Evolutionary conservation across 257 asterid species (phyloP), one percentile per base, ranked within the genome.

Genomic region (Plantago ovata): DNA sequence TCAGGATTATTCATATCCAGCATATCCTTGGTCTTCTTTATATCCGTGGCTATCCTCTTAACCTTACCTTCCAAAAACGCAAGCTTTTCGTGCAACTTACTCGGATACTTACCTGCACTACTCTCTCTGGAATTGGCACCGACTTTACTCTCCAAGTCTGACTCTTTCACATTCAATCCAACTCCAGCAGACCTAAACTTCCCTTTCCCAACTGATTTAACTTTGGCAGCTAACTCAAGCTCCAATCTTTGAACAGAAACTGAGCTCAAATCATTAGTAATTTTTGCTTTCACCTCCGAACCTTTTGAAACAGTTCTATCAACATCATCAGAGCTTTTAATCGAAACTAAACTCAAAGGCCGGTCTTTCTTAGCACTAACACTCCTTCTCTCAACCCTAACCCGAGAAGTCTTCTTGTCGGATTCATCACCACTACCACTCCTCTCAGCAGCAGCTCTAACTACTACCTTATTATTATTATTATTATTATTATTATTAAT

Each of bases 11-110:
- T 82, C 74, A 69, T 56, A 60, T 82, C 87, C 58, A 87, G 67
- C 77, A 87, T 82, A 62, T 84, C 96, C 70, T 84, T 84, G 3
- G 89, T 84, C 74, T 71, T 73, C 78, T 87, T 82, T 57, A 87
- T 84, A 69, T 87, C 94, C 0, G 87, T 63, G 6, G 96, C 89
- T 67, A 87, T 84, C 72, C 86, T 76, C 72, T 78, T 82, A 67
- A 87, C 96, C 64, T 84, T 87, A 28, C 94, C 94, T 79, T 87
- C 96, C 72, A 87, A 64, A 69, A 74, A 79, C 0, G 94, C 92
- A 62, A 87, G 96, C 75, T 87, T 87, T 63, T 84, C 94, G 0
- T 79, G 92, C 40, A 87, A 75, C 69, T 84, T 80, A 65, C 89
- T 84, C 0, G 83, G 80, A 55, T 78, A 71, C 73, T 81, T 81